These are phyloP conservation scores for Zymoseptoria ardabiliae DNA, from an alignment of 2,329 filamentous ascomycete genomes.

Conservation along the genomic window DNA sequence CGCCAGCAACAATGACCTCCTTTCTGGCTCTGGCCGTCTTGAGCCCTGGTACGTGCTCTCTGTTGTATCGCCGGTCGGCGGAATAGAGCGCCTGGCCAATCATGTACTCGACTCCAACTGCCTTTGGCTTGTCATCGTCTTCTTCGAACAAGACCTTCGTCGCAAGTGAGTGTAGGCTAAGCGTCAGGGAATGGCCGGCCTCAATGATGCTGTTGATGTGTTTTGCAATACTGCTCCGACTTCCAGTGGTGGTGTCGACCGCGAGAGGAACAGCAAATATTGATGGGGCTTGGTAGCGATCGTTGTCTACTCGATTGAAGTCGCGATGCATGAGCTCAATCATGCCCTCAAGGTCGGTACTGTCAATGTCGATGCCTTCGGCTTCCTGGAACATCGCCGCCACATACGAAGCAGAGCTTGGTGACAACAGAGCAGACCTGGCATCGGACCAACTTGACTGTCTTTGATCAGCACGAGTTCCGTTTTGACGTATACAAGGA, in stretches of 20 bases:
- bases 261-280: slow-evolving; percentile 53
- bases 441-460: slow-evolving; percentile 45
- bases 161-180: slow-evolving; percentile 60
- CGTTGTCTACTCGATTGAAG: slow-evolving; percentile 38
- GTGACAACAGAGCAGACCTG: slow-evolving; percentile 28
- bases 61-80: slow-evolving; percentile 30
- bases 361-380: slow-evolving; percentile 31
- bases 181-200: slow-evolving; percentile 45
- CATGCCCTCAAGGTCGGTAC: slow-evolving; percentile 17
- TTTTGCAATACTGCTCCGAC: slow-evolving; percentile 44
- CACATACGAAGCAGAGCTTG: slow-evolving; percentile 38
- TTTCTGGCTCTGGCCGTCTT: slow-evolving; percentile 25
- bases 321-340: slow-evolving; percentile 14
- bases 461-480: slow-evolving; percentile 42
- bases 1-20: slow-evolving; percentile 34
- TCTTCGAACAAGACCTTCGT: slow-evolving; percentile 60
- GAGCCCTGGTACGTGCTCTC: slow-evolving; percentile 29
- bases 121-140: slow-evolving; percentile 47
- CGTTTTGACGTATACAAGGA: slow-evolving; percentile 38
- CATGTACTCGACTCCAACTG: slow-evolving; percentile 37
- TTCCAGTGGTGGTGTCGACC: slow-evolving; percentile 29
- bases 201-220: slow-evolving; percentile 48
- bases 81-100: slow-evolving; percentile 34
- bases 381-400: slow-evolving; percentile 38
- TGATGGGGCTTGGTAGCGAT: slow-evolving; percentile 50